Conservation (phyloP, 108 stramenopile genomes). For the Stephanodiscus triporus region DNA sequence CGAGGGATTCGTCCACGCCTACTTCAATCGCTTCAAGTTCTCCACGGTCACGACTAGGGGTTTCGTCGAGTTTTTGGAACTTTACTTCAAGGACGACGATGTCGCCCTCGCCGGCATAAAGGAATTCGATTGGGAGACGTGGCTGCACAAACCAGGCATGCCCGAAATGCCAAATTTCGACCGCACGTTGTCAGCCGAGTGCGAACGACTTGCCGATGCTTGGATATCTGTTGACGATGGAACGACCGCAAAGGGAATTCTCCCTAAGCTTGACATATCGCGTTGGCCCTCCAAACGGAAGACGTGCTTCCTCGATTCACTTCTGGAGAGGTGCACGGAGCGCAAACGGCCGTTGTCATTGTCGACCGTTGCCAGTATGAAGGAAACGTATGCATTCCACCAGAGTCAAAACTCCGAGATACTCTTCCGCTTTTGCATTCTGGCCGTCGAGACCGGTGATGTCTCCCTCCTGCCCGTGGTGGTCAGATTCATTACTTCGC, state of each 20-base stretch:
- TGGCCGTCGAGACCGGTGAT: constrained; percentile 84
- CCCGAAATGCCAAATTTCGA: constrained; percentile 79
- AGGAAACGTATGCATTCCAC: constrained; percentile 66
- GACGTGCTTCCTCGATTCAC: constrained; percentile 84
- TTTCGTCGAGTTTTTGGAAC: constrained; percentile 79
- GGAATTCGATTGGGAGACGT: constrained; percentile 84
- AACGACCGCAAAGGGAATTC: not conserved
- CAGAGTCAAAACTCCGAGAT: constrained; percentile 88
- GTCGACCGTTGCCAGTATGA: constrained; percentile 69
- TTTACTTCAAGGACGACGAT: constrained; percentile 51
- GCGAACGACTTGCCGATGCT: constrained; percentile 69
- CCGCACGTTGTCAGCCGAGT: constrained; percentile 67
- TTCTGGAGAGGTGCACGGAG: constrained; percentile 42
- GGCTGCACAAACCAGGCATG: constrained; percentile 88
- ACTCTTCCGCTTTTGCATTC: constrained; percentile 87
- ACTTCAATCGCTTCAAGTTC: constrained; percentile 78
- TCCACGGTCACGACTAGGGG: constrained; percentile 75
- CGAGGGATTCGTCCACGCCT: constrained; percentile 87
- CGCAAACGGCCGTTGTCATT: constrained; percentile 53
- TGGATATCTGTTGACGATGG: constrained; percentile 66
- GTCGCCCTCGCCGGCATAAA: constrained; percentile 24
- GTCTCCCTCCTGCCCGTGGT: constrained; percentile 66
- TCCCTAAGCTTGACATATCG: constrained; percentile 49
- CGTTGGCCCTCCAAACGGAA: constrained; percentile 89
- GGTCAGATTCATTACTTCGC: constrained; percentile 88